phyloP scores from a whole-genome alignment of 345 rosid genomes.

The Populus ilicifolia region DNA sequence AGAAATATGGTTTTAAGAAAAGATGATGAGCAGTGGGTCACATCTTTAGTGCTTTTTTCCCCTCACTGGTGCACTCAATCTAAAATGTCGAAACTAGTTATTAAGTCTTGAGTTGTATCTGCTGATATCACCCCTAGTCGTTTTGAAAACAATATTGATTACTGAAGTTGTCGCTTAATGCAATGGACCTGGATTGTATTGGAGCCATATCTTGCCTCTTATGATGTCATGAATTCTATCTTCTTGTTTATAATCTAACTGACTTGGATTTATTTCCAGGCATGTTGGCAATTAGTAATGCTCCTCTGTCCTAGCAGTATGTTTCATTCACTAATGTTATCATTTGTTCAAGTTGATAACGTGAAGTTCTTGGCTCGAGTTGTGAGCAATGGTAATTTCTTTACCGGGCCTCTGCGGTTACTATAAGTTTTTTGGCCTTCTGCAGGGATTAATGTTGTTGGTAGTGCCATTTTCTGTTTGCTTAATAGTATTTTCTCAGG shows the following conservation, averaged over 20 bases:
- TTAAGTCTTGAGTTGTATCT: background rate
- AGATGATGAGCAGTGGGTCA: conserved; percentile 18
- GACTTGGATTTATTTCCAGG: background rate
- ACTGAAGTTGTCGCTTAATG: background rate
- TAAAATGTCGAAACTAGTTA: background rate
- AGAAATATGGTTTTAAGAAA: conserved; percentile 48
- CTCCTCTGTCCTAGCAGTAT: background rate
- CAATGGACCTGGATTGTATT: background rate
- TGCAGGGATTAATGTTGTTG: background rate
- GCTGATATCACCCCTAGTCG: background rate
- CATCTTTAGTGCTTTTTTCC: background rate
- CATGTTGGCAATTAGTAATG: background rate
- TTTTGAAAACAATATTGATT: background rate
- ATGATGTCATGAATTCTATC: background rate
- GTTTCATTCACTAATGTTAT: background rate
- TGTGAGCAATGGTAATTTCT: background rate
- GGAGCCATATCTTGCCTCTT: background rate
- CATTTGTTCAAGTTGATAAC: background rate
- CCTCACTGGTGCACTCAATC: background rate
- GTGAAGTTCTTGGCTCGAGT: background rate
- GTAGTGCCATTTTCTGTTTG: background rate
- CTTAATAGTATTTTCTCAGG: background rate
- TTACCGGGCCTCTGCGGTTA: background rate
- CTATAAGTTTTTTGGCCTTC: background rate
- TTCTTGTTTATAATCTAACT: background rate